These are phyloP conservation scores for Sarcodon aspratus DNA, from an alignment of 768 basidiomycete genomes.

Conservation along the genomic window DNA sequence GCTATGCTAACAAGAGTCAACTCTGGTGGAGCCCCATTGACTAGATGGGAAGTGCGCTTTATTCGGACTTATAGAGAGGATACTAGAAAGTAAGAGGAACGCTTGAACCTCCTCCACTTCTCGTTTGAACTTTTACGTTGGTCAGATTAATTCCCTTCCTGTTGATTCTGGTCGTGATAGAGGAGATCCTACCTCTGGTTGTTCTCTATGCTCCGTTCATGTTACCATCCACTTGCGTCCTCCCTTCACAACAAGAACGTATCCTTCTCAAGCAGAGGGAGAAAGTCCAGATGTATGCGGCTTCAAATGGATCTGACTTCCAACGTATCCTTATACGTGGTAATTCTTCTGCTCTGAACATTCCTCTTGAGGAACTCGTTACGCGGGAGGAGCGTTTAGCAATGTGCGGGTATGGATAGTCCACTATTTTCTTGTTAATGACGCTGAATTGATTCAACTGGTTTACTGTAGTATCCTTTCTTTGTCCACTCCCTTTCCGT, in stretches of 20 bases:
- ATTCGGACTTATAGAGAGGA: conserved; percentile 58
- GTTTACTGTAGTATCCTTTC: conserved; percentile 27
- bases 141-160: conserved; percentile 69
- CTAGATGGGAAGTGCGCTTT: conserved; percentile 60
- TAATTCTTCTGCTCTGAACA: no score
- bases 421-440: neutral
- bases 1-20: conserved; percentile 45
- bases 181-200: conserved; percentile 75
- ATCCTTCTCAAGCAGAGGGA: conserved; percentile 40
- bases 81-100: conserved; percentile 47
- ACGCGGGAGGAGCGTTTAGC: conserved; percentile 21
- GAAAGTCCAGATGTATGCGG: conserved; percentile 20
- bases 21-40: conserved; percentile 48
- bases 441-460: conserved; percentile 3
- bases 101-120: conserved; percentile 1
- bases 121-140: conserved; percentile 4
- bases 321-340: conserved; percentile 10
- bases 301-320: conserved; percentile 10
- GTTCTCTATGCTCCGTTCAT: conserved; percentile 78
- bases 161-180: conserved; percentile 58
- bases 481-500: conserved; percentile 19
- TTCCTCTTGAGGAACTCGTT: conserved; percentile 14
- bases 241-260: conserved; percentile 70
- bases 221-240: conserved; percentile 79
- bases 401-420: conserved; percentile 44